Percentiles rank a stretch among this genome's conserved stretches.
Evolutionary conservation across 1,284 basidiomycete species (phyloP).

Genomic region (Cutaneotrichosporon cyanovorans): DNA sequence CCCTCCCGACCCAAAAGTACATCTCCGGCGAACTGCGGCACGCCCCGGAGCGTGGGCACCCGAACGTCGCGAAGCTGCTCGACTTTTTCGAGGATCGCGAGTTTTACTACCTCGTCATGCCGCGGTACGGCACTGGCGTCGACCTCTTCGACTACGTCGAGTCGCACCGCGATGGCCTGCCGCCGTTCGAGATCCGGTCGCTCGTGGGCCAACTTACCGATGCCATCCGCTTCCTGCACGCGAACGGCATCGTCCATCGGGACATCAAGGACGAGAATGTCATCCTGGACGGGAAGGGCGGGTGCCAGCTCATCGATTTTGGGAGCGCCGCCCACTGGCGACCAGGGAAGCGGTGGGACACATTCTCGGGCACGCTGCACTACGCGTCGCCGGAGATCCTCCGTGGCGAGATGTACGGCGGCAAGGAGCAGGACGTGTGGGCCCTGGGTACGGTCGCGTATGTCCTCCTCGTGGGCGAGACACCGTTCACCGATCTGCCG

Average conservation of each 20-base stretch:
- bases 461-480: constrained; percentile 90
- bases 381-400: constrained; percentile 97
- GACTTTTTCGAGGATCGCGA: constrained; percentile 98
- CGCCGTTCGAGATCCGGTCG: constrained; percentile 64
- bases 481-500: constrained; percentile 64
- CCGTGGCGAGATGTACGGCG: constrained; percentile 85
- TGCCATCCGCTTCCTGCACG: constrained; percentile 82
- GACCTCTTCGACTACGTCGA: constrained; percentile 97
- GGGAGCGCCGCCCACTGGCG: constrained; percentile 59
- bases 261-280: constrained; percentile 99
- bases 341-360: constrained; percentile 89
- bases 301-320: constrained; percentile 92
- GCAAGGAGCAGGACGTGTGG: constrained; percentile 97
- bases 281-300: constrained; percentile 48
- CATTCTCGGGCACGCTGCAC: constrained; percentile 75
- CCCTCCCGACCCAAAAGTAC: constrained; percentile 27
- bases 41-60: constrained; percentile 39
- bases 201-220: constrained; percentile 93
- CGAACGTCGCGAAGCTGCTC: constrained; percentile 69
- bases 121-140: constrained; percentile 49
- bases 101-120: constrained; percentile 75
- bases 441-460: constrained; percentile 96
- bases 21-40: constrained; percentile 35
- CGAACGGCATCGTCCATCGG: constrained; percentile 89
- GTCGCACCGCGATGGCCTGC: constrained; percentile 74